These are phyloP conservation scores for Rhizopus stolonifer DNA, from an alignment of 371 early-diverging fungal species.

Conservation along the genomic window DNA sequence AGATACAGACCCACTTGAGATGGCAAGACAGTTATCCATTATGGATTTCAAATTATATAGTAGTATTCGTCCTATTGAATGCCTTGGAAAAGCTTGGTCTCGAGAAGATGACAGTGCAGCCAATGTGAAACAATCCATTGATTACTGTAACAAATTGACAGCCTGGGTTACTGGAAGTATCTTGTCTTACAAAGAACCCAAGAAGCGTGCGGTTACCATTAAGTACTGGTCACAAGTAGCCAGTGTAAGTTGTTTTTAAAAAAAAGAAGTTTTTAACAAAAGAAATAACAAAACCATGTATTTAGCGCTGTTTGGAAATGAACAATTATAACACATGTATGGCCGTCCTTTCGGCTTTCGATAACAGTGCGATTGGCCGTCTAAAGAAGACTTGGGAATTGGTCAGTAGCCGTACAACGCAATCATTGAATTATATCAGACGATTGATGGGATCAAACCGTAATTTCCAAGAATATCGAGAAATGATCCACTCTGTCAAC, in stretches of 20 bases:
- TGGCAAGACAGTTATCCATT: conserved; percentile 92
- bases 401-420: conserved; percentile 58
- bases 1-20: conserved; percentile 89
- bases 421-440: conserved; percentile 49
- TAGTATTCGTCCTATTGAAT: conserved; percentile 83
- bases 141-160: conserved; percentile 64
- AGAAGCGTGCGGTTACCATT: conserved; percentile 74
- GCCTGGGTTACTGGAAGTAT: conserved; percentile 84
- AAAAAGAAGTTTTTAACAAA: background rate
- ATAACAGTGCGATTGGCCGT: conserved; percentile 88
- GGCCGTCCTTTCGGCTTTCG: conserved; percentile 87
- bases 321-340: conserved; percentile 94
- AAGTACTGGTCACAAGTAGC: conserved; percentile 87
- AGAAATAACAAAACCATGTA: no score
- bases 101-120: conserved; percentile 60
- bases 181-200: conserved; percentile 71
- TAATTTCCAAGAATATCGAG: conserved; percentile 87
- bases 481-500: conserved; percentile 78
- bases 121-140: conserved; percentile 77
- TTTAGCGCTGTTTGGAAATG: conserved; percentile 64
- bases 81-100: conserved; percentile 89
- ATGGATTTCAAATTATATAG: conserved; percentile 80
- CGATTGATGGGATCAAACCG: conserved; percentile 76
- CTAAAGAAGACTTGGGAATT: conserved; percentile 87
- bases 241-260: conserved; percentile 46